Percentiles rank a stretch among this genome's conserved stretches.
These are phyloP conservation scores for Leccinum disarticulatum DNA, from an alignment of 768 basidiomycete species.

Conservation along the genomic window DNA sequence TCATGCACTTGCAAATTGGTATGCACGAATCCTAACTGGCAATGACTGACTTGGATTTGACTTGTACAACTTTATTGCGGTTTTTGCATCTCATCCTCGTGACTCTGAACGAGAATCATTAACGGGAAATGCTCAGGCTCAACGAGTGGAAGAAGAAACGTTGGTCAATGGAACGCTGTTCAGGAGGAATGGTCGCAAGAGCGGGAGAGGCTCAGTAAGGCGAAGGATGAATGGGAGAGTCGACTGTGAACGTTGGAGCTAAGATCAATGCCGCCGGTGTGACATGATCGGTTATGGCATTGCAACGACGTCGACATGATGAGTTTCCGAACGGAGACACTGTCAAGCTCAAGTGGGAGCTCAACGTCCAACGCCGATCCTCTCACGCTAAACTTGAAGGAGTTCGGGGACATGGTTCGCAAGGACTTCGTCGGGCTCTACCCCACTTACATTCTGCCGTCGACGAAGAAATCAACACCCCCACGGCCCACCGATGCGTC, in stretches of 20 bases:
- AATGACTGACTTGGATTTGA: no score
- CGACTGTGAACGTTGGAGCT: slow-evolving; percentile 52
- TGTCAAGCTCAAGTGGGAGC: slow-evolving; percentile 23
- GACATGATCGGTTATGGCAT: slow-evolving; percentile 36
- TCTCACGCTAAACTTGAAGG: no score
- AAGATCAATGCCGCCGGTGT: slow-evolving; percentile 36
- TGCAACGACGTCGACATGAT: slow-evolving; percentile 37
- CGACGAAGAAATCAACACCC: no score
- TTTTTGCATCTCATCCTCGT: slow-evolving; percentile 10
- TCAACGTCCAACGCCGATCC: no score
- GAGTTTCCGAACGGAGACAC: slow-evolving; percentile 32
- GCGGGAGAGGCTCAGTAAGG: slow-evolving; percentile 67
- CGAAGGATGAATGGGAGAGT: slow-evolving; percentile 80
- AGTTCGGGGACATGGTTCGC: no score
- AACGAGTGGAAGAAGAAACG: slow-evolving; percentile 72
- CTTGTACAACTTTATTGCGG: no score
- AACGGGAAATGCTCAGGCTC: slow-evolving; percentile 51
- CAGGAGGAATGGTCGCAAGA: slow-evolving; percentile 84
- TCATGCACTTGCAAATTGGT: no score
- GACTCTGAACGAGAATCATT: slow-evolving; percentile 48
- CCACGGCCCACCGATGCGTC: no score
- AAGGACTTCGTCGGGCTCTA: no score
- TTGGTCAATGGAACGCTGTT: slow-evolving; percentile 76
- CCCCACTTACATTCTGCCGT: no score
- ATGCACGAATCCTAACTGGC: no score